phyloP scores from a whole-genome alignment of 2,329 filamentous ascomycete genomes.

The Ustilaginoidea virens region DNA sequence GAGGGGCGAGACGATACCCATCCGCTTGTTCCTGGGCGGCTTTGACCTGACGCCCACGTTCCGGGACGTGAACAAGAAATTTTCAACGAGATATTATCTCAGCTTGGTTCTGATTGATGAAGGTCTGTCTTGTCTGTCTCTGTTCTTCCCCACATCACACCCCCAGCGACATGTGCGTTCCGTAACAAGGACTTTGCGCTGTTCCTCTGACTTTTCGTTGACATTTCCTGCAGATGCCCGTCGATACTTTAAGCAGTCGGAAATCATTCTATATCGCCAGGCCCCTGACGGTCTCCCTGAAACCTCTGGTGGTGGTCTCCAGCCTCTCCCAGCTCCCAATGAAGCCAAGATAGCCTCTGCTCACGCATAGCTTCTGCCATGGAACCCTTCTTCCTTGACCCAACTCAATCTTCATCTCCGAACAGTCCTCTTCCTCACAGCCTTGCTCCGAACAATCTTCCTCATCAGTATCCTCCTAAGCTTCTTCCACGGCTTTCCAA shows the following conservation, averaged over 20 bases:
- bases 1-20: conserved; percentile 86
- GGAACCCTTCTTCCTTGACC: background rate
- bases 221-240: conserved; percentile 55
- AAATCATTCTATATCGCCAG: conserved; percentile 93
- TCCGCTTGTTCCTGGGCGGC: conserved; percentile 88
- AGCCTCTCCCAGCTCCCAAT: conserved; percentile 24
- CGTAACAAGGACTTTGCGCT: no score
- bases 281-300: conserved; percentile 35
- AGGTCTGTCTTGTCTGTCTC: conserved; percentile 34
- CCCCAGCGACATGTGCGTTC: background rate
- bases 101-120: conserved; percentile 93
- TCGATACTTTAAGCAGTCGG: conserved; percentile 97
- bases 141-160: background rate
- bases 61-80: conserved; percentile 99
- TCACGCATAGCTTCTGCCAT: conserved; percentile 6
- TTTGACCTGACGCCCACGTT: conserved; percentile 97
- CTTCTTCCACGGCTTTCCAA: no score
- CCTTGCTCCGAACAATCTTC: no score
- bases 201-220: no score
- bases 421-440: no score
- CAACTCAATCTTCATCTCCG: conserved; percentile 7
- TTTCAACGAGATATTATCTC: conserved; percentile 93
- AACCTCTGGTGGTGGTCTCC: conserved; percentile 19
- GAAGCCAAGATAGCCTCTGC: conserved; percentile 30
- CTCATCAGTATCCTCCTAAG: no score